Conservation (phyloP, 2,329 filamentous ascomycete genomes). For the Aspergillus flavus region DNA sequence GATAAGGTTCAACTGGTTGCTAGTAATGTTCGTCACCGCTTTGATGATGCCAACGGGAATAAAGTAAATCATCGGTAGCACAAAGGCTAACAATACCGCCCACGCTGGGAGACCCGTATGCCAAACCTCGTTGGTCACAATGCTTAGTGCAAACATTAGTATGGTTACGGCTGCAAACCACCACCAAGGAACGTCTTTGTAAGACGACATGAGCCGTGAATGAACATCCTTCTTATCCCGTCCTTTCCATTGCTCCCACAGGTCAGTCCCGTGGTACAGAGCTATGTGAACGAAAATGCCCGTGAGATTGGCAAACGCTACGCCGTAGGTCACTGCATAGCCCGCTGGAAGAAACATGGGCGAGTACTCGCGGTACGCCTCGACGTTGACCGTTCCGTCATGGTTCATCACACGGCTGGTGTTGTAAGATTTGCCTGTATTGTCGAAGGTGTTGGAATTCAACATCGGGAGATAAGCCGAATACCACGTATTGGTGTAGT, state of each 20-base stretch:
- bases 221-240: conserved; percentile 44
- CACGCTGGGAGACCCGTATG: conserved; percentile 50
- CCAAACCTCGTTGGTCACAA: conserved; percentile 47
- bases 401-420: conserved; percentile 61
- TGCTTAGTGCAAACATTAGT: conserved; percentile 39
- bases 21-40: conserved; percentile 52
- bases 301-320: conserved; percentile 69
- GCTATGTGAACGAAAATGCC: conserved; percentile 51
- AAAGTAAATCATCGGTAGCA: conserved; percentile 51
- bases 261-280: conserved; percentile 41
- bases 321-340: conserved; percentile 58
- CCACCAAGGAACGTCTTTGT: conserved; percentile 48
- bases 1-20: conserved; percentile 52
- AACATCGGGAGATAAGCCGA: conserved; percentile 65
- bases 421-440: conserved; percentile 63
- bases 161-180: conserved; percentile 48
- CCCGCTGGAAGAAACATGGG: conserved; percentile 67
- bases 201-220: conserved; percentile 46
- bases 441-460: conserved; percentile 65
- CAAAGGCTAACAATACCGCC: conserved; percentile 48
- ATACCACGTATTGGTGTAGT: conserved; percentile 59
- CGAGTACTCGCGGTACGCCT: conserved; percentile 65
- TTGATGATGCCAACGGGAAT: conserved; percentile 53
- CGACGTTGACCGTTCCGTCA: conserved; percentile 60
- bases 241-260: conserved; percentile 39